A percentile compares a stretch with the other conserved stretches of the same genome.
Evolutionary conservation across 257 asterid genomes (phyloP).

Genomic region (Perilla frutescens): DNA sequence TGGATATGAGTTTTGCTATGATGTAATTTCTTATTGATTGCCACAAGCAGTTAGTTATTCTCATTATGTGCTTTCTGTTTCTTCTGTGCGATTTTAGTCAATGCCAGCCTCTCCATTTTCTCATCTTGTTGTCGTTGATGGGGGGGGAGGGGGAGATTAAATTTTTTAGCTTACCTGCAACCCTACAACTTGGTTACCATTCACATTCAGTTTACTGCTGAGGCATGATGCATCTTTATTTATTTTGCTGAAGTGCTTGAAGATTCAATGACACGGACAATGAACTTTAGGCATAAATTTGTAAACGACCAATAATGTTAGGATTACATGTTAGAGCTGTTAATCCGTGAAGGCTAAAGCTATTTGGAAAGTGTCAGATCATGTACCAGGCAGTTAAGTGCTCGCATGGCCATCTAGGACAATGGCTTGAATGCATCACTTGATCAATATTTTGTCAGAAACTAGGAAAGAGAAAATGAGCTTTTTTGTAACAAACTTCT

Average conservation of each 20-base stretch:
- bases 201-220: too few relatives aligned
- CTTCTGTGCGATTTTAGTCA: neutral
- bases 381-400: neutral
- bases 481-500: neutral
- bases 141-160: too few relatives aligned
- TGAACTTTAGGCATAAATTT: too few relatives aligned
- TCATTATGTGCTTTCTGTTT: slow-evolving; percentile 7
- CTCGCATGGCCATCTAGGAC: neutral
- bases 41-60: neutral
- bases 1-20: slow-evolving; percentile 88
- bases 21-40: slow-evolving; percentile 50
- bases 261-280: too few relatives aligned
- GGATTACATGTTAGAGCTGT: neutral
- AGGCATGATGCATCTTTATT: too few relatives aligned
- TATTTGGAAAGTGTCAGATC: neutral
- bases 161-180: neutral
- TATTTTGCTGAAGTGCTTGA: too few relatives aligned
- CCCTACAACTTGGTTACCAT: too few relatives aligned
- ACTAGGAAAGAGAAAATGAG: neutral
- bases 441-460: neutral
- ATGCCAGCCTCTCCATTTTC: neutral
- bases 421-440: neutral
- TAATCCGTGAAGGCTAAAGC: too few relatives aligned
- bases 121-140: neutral
- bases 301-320: neutral